Evolutionary conservation across 306 rosid genomes (phyloP), one percentile per base, ranked within the genome.

Genomic region (Gillenia trifoliata): DNA sequence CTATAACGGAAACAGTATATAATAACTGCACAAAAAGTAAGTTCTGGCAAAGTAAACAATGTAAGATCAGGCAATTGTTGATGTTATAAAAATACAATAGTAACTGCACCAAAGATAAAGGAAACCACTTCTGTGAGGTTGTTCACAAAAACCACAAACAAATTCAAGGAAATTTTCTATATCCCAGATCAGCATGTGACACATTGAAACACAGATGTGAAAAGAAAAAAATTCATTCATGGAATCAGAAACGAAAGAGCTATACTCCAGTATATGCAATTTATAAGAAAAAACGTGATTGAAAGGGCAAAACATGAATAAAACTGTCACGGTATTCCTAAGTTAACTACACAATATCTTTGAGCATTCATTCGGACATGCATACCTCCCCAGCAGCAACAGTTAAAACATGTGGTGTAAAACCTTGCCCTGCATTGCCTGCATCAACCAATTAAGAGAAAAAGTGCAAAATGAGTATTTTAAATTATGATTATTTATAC

Each of bases 361-460:
- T 29, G 23, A 61, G 66, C 29, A 29, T 61, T 29, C 31, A 62
- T 62, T 62, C 29, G 66, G 66, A 66, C 78, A 77, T 52, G 66
- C 85, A 77, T 91, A 93, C 98, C 98, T 91, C 98, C 52, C 96
- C 97, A 70, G 97, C 90, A 66, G 89, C 83, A 13, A 91, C 96
- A 71, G 76, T 62, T 71, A 93, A 82, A 57, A 93, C 92, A 84
- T 93, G 89, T 3, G 96, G 93, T 22, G 92, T 86, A 76, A 93
- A 93, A 31, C 94, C 90, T 84, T 89, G 97, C 57, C 94, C 98
- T 56, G 86, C 80, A 85, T 87, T 89, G 83, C 97, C 97, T 93
- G 86, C 87, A 81, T 85, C 78, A 79, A 68, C 77, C 81, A 81
- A 72, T 47, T 25, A 49, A 65, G 69, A 78, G 68, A 49, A 54